phyloP scores from a whole-genome alignment of 2,329 filamentous ascomycete species.

The Cyclaneusma minus region DNA sequence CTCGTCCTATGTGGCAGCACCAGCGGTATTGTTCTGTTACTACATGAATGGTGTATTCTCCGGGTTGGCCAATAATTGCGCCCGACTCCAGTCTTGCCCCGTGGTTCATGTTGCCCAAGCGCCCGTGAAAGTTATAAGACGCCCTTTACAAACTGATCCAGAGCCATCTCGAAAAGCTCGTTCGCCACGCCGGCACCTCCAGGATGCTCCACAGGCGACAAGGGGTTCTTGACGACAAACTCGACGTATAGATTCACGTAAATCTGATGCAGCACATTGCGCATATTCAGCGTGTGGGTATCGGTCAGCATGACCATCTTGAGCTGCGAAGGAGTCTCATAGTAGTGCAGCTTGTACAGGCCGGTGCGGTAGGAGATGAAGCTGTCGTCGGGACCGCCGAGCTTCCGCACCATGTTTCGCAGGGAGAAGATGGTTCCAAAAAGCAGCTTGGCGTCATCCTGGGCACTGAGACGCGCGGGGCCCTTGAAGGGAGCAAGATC shows the following conservation, averaged over 20 bases:
- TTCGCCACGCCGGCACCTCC: slow-evolving; percentile 55
- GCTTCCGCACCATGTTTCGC: slow-evolving; percentile 90
- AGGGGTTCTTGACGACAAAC: slow-evolving; percentile 63
- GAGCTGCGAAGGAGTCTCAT: slow-evolving; percentile 90
- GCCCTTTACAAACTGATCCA: slow-evolving; percentile 65
- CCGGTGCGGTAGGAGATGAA: slow-evolving; percentile 89
- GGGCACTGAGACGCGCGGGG: slow-evolving; percentile 24
- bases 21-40: no score
- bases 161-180: slow-evolving; percentile 53
- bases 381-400: slow-evolving; percentile 84
- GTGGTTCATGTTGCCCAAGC: no score
- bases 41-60: no score
- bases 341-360: slow-evolving; percentile 97
- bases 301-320: slow-evolving; percentile 97
- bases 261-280: slow-evolving; percentile 90
- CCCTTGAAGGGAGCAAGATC: no score
- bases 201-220: slow-evolving; percentile 53
- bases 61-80: no score
- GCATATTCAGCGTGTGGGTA: slow-evolving; percentile 74
- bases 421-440: slow-evolving; percentile 95
- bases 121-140: slow-evolving; percentile 37
- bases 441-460: slow-evolving; percentile 89
- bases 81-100: no score
- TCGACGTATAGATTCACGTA: slow-evolving; percentile 98
- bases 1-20: no score